Evolutionary conservation across 2,329 filamentous ascomycete species (phyloP).

Genomic region (Colletotrichum chrysophilum): DNA sequence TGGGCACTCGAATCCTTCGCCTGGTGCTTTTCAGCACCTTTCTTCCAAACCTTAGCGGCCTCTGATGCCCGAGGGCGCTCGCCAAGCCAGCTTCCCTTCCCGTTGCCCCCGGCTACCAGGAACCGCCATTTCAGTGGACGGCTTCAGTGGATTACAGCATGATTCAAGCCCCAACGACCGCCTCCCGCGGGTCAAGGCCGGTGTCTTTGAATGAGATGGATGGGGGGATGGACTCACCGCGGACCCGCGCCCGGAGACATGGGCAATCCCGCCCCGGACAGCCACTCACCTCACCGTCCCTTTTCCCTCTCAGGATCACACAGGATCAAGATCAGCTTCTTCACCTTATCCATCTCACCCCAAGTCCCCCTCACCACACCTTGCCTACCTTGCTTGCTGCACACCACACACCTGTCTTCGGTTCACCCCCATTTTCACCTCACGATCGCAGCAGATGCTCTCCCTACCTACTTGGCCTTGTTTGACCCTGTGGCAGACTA

Average conservation of each 20-base stretch:
- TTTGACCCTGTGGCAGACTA: neutral
- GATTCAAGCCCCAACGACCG: neutral
- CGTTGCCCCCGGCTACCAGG: neutral
- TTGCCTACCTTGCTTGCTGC: neutral
- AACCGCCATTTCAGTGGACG: neutral
- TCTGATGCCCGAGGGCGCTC: neutral
- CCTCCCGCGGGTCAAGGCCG: neutral
- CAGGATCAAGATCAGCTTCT: neutral
- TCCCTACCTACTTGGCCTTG: neutral
- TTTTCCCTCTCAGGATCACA: neutral
- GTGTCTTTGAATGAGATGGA: neutral
- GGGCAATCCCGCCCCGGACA: neutral
- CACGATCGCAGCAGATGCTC: neutral
- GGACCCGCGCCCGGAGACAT: neutral
- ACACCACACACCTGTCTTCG: neutral
- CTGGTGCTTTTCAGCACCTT: neutral
- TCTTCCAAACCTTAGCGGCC: neutral
- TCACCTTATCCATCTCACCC: neutral
- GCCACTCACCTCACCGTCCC: neutral
- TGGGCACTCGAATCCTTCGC: neutral
- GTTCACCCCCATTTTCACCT: neutral
- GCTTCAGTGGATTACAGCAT: neutral
- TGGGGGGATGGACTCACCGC: neutral
- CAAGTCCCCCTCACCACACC: neutral
- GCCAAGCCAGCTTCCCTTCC: neutral